Conservation (phyloP, 495 filamentous ascomycete species). For the Annulohypoxylon maeteangense region DNA sequence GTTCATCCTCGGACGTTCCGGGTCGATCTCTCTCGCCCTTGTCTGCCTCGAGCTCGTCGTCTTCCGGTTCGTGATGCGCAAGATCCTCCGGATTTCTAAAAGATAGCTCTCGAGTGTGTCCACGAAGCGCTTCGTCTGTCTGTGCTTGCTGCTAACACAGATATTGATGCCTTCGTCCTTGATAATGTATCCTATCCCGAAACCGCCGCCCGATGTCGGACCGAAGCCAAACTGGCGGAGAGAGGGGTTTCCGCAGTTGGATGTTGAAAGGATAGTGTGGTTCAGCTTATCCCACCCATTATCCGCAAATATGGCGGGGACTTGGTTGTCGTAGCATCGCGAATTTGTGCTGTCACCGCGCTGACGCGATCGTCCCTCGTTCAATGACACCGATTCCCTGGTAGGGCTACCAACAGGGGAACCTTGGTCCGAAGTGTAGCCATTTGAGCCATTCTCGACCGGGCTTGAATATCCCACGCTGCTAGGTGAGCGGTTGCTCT, state of each 20-base stretch:
- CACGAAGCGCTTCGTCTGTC: conserved; percentile 90
- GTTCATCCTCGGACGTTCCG: conserved; percentile 34
- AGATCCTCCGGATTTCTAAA: conserved; percentile 84
- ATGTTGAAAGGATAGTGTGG: conserved; percentile 92
- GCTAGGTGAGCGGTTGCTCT: conserved; percentile 63
- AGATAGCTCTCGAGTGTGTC: conserved; percentile 91
- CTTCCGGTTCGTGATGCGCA: conserved; percentile 72
- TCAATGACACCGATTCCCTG: conserved; percentile 59
- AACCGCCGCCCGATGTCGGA: conserved; percentile 91
- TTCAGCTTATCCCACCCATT: conserved; percentile 94
- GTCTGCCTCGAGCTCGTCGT: conserved; percentile 45
- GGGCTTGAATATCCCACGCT: conserved; percentile 69
- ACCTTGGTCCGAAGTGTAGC: conserved; percentile 55
- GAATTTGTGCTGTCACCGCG: conserved; percentile 53
- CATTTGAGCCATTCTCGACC: conserved; percentile 55
- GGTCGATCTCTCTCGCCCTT: conserved; percentile 58
- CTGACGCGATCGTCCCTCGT: conserved; percentile 44
- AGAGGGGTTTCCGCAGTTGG: conserved; percentile 99
- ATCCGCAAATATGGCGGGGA: conserved; percentile 88
- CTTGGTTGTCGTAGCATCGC: conserved; percentile 54
- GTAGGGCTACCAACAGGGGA: conserved; percentile 65
- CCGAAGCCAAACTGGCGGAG: conserved; percentile 97
- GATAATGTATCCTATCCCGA: conserved; percentile 99
- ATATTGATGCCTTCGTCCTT: conserved; percentile 94
- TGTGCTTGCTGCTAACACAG: conserved; percentile 89